These are phyloP conservation scores for Pezicula neosporulosa DNA, from an alignment of 2,329 filamentous ascomycete species.

Conservation along the genomic window DNA sequence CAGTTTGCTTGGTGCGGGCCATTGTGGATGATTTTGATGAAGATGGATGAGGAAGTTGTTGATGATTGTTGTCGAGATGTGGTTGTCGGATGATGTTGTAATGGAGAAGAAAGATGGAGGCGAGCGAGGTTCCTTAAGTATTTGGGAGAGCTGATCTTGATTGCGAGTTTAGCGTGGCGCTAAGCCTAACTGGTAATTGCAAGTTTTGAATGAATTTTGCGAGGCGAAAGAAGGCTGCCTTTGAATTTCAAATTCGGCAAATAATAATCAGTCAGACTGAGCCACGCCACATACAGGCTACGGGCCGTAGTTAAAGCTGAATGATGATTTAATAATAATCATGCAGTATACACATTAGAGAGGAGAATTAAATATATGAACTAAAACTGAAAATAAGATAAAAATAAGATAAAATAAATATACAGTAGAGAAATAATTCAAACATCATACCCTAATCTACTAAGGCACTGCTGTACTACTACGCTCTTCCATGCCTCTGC, in stretches of 20 bases:
- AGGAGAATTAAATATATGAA: too few species aligned
- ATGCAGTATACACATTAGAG: too few species aligned
- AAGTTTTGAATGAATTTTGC: background rate
- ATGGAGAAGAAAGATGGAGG: constrained; percentile 20
- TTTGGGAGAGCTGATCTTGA: constrained; percentile 24
- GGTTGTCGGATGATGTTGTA: constrained; percentile 18
- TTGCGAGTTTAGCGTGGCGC: constrained; percentile 20
- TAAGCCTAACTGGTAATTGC: constrained; percentile 2
- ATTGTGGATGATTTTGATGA: constrained; percentile 25
- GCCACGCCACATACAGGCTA: too few species aligned
- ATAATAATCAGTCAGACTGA: background rate
- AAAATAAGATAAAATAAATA: too few species aligned
- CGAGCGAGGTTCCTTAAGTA: constrained; percentile 12
- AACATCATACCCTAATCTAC: too few species aligned
- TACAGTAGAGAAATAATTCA: too few species aligned
- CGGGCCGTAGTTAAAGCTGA: too few species aligned
- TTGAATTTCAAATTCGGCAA: background rate
- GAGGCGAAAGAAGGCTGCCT: background rate
- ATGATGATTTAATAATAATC: too few species aligned
- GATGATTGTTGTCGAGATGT: constrained; percentile 9
- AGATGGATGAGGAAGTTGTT: constrained; percentile 13
- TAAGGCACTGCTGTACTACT: too few species aligned
- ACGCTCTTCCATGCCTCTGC: background rate
- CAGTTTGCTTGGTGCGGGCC: constrained; percentile 42
- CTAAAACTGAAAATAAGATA: too few species aligned